Base-by-base conservation (phyloP, 75 land plant genomes). In the Pinus albicaulis region DNA sequence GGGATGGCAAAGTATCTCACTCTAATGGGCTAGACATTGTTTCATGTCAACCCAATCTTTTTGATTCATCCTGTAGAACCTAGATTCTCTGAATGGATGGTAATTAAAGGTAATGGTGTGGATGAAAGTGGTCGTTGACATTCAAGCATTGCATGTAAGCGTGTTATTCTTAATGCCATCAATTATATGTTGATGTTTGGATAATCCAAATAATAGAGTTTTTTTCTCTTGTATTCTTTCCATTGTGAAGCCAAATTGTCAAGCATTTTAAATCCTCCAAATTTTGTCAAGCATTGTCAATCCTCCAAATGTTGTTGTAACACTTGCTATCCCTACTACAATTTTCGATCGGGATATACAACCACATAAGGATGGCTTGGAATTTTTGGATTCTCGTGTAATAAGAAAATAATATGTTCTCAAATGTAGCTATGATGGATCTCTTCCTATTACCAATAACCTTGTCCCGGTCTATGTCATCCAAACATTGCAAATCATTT, bases 301-400 rank as follows among this genome's bases (percentile, higher is more conserved):
- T 81, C 74, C 59, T 24, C 85, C 85, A 23, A 83, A 83, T 57
- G 83, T 83, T 13, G 68, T 68, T 60, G 85, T 84, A 20, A 83
- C 85, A 13, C 79, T 83, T 48, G 85, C 83, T 17, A 76, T 83
- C 38, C 85, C 85, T 41, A 56, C 73, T 57, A 13, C 65, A 14
- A 83, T 83, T 26, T 83, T 83, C 55, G 85, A 83, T 76, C 78
- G 82, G 86, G 86, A 85, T 74, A 74, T 82, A n/a, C 80, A 80
- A 10, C 86, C 86, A n/a, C 75, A 64, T 28, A 81, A 73, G 69
- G 80, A 71, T 10, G 86, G 84, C 25, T 75, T 77, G n/a, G n/a
- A n/a, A 57, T 80, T 74, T 56, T 61, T 59, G 11, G 76, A 76
- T 41, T 76, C 80, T 23, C 80, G 72, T 53, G 41, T 85, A 55